Base-by-base conservation (phyloP, 2,329 filamentous ascomycete species). In the Anisogramma anomala region DNA sequence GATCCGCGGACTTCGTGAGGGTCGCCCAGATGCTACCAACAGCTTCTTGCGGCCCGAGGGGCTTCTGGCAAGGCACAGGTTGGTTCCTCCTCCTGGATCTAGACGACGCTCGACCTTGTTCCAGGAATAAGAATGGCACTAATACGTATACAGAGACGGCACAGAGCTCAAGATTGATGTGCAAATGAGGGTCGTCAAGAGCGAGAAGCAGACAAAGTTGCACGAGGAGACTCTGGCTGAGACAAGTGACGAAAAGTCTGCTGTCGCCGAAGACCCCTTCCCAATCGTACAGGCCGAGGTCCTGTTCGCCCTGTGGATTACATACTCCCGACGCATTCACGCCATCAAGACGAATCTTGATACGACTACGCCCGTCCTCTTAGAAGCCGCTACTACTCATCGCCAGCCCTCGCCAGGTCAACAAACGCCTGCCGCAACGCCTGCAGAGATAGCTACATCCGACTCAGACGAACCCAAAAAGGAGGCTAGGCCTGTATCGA, bases 301-400 rank as follows among this genome's bases (percentile, higher is more conserved):
- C 48, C 87, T 96, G 0, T 96, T 88, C 64, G 91, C 91, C 9
- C 65, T 98, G 22, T 98, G 91, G 91, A 82, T 98, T 50, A 96
- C 89, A 1, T 98, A 96, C 58, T 96, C 89, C 14, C 75, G 88
- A 48, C 86, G 95, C 54, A 70, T 96, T 10, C 91, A 98, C 58
- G 82, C 84, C 13, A 72, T 78, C 27, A 77, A 77, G 46, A 67
- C 70, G 39, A 62, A 61, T 42, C 59, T 79, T 34, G 71, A 74
- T n/a, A 67, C 72, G 15, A 67, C 79, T n/a, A 79, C 79, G 18
- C 74, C 79, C 4, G 57, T 77, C 15, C 60, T 77, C 13, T 79
- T 82, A 30, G 77, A 78, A 22, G 66, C 74, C 14, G 68, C 71
- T 15, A 87, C 85, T 2, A 84, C 87, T 22, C 71, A 83, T 10